A percentile compares a stretch with the other conserved stretches of the same genome.
Evolutionary conservation across 2,329 filamentous ascomycete genomes (phyloP).

Genomic region (Cladosporium sp.): DNA sequence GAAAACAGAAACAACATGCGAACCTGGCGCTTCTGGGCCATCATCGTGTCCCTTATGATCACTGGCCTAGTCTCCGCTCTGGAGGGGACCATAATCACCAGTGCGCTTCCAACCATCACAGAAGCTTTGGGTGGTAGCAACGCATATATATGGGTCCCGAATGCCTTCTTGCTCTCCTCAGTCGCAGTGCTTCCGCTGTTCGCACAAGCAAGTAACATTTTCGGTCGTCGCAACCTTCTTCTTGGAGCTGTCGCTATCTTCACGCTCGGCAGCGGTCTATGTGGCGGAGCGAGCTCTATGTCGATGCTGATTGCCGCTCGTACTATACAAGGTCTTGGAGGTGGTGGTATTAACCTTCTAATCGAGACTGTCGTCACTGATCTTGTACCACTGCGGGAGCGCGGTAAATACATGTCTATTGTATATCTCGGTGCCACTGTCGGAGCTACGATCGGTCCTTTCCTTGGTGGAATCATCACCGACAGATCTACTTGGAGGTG

Average conservation of each 20-base stretch:
- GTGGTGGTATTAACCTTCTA: conserved; percentile 43
- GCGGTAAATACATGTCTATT: conserved; percentile 41
- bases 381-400: conserved; percentile 46
- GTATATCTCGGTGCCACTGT: conserved; percentile 39
- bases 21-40: conserved; percentile 27
- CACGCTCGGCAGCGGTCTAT: conserved; percentile 50
- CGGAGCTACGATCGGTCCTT: conserved; percentile 38
- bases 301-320: conserved; percentile 51
- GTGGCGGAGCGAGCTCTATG: conserved; percentile 43
- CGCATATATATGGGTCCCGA: conserved; percentile 36
- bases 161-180: conserved; percentile 30
- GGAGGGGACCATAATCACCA: conserved; percentile 38
- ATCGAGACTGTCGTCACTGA: conserved; percentile 49
- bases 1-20: neutral
- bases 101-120: conserved; percentile 39
- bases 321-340: conserved; percentile 51
- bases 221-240: conserved; percentile 26
- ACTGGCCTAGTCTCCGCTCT: conserved; percentile 32
- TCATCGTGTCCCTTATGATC: conserved; percentile 26
- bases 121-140: conserved; percentile 29
- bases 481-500: conserved; percentile 41
- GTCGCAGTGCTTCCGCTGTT: conserved; percentile 12
- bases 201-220: conserved; percentile 15
- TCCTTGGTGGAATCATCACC: conserved; percentile 42
- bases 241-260: conserved; percentile 45